Evolutionary conservation across 2,329 filamentous ascomycete species (phyloP).

Genomic region (Lachnellula willkommii): DNA sequence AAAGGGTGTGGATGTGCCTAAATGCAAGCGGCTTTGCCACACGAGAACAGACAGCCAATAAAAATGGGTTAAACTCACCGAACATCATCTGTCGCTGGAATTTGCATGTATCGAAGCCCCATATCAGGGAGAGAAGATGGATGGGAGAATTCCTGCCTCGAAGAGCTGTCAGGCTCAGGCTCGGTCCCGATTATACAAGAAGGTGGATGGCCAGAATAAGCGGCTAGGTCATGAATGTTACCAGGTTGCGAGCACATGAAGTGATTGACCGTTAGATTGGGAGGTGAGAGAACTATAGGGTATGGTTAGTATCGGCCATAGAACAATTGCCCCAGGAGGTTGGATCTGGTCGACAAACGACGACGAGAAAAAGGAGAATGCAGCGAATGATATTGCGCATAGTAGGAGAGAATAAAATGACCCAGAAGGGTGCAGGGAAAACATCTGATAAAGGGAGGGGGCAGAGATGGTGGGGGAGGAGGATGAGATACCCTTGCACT

Average conservation of each 20-base stretch:
- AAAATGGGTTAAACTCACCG: conserved; percentile 26
- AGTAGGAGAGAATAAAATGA: conserved; percentile 1
- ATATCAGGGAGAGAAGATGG: conserved; percentile 28
- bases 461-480: neutral
- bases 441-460: no score
- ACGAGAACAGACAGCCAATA: conserved; percentile 26
- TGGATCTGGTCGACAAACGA: neutral
- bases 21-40: conserved; percentile 21
- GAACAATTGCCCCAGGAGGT: neutral
- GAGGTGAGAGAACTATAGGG: conserved; percentile 24
- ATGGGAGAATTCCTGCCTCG: conserved; percentile 29
- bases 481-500: conserved; percentile 3
- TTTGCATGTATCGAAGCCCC: conserved; percentile 32
- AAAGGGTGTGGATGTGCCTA: conserved; percentile 22
- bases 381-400: conserved; percentile 11
- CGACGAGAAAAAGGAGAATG: neutral
- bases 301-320: conserved; percentile 17
- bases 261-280: conserved; percentile 25
- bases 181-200: conserved; percentile 31
- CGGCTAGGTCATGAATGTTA: conserved; percentile 31
- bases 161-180: conserved; percentile 31
- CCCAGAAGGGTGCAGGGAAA: no score
- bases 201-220: conserved; percentile 29
- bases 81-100: conserved; percentile 32
- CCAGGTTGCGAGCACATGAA: conserved; percentile 35